Percentiles rank a stretch among this genome's conserved stretches.
phyloP scores from a whole-genome alignment of 225 moss, liverwort and hornwort genomes.

The Antitrichia curtipendula region DNA sequence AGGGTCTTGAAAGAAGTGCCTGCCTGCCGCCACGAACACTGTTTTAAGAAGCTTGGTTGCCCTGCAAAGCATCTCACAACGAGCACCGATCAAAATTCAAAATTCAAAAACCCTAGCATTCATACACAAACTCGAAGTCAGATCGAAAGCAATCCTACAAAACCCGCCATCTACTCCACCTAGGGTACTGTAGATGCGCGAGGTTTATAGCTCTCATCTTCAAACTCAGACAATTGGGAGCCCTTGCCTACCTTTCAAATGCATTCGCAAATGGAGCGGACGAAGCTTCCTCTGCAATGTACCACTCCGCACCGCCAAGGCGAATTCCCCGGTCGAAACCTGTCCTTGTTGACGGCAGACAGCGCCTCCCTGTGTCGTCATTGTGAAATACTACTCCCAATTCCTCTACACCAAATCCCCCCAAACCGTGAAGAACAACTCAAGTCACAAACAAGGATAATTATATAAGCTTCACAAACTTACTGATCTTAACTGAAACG shows the following conservation, averaged over 20 bases:
- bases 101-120: neutral
- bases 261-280: neutral
- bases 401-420: neutral
- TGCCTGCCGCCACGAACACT: neutral
- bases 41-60: neutral
- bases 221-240: neutral
- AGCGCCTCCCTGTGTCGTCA: slow-evolving; percentile 4
- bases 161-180: neutral
- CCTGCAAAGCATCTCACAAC: slow-evolving; percentile 5
- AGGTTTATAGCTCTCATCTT: neutral
- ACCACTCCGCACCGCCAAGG: neutral
- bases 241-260: neutral
- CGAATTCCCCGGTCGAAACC: neutral
- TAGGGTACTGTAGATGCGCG: neutral
- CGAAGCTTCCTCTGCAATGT: neutral
- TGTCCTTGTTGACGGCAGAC: neutral
- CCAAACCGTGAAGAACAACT: neutral
- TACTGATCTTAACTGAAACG: neutral
- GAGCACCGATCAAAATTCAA: neutral
- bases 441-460: neutral
- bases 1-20: neutral
- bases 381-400: neutral
- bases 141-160: neutral
- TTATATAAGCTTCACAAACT: neutral
- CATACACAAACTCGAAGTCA: neutral